These are phyloP conservation scores for Trichoderma lentiforme DNA, from an alignment of 2,329 filamentous ascomycete species.

Conservation along the genomic window DNA sequence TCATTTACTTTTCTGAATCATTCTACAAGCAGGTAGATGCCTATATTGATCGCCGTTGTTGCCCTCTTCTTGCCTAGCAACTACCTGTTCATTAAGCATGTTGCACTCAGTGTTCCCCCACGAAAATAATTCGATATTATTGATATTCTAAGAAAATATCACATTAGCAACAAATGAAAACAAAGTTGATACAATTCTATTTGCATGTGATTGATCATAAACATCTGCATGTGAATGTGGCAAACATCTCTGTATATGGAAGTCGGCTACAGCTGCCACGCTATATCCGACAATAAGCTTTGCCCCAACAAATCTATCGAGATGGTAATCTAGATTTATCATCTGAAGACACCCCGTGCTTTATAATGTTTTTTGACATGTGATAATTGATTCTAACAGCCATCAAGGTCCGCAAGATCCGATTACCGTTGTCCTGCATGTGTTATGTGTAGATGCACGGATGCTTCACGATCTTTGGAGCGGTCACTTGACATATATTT, in stretches of 20 bases:
- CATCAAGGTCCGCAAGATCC: too few relatives aligned
- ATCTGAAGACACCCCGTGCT: neutral
- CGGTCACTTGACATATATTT: neutral
- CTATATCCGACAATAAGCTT: neutral
- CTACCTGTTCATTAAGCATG: neutral
- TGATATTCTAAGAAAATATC: neutral
- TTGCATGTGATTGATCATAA: neutral
- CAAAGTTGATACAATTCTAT: too few relatives aligned
- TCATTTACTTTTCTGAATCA: too few relatives aligned
- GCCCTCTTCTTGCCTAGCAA: neutral
- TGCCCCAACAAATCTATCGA: conserved; percentile 8
- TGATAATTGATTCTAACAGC: neutral
- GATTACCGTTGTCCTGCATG: neutral
- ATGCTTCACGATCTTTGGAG: neutral
- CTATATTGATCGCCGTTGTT: neutral
- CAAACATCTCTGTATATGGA: neutral
- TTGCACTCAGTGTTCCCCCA: neutral
- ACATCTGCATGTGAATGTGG: conserved; percentile 14
- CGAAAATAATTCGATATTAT: neutral
- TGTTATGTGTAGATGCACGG: neutral
- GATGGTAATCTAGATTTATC: neutral
- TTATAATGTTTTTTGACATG: neutral
- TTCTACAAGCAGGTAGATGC: neutral
- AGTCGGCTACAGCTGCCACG: neutral
- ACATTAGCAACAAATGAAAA: neutral